Conservation (phyloP, 106 monocot species). For the Dioscorea zingiberensis region DNA sequence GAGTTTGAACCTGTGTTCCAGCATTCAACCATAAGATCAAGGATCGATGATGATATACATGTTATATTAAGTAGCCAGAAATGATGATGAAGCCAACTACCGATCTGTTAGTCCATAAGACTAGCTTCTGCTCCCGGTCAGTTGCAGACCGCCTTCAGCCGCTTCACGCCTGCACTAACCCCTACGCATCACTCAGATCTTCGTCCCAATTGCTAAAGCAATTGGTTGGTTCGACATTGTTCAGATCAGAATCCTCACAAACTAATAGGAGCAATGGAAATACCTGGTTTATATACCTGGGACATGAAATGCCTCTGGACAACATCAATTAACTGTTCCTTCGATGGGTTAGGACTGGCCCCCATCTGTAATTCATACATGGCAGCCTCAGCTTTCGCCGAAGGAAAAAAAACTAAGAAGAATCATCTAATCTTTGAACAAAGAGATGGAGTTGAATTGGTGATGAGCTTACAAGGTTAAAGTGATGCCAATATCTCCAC, state of each 20-base stretch:
- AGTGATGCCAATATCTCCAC: constrained; percentile 74
- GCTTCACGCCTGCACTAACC: constrained; percentile 59
- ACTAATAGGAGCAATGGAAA: neutral
- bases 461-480: constrained; percentile 61
- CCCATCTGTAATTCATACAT: constrained; percentile 26
- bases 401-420: neutral
- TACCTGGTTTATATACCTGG: too few relatives aligned
- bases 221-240: neutral
- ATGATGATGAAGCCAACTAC: neutral
- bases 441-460: neutral
- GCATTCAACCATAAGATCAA: neutral
- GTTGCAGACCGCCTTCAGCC: constrained; percentile 46
- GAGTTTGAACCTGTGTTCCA: neutral
- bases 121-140: constrained; percentile 4
- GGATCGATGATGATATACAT: neutral
- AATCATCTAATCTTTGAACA: too few relatives aligned
- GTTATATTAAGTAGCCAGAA: neutral
- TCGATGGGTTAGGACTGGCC: constrained; percentile 67
- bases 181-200: constrained; percentile 57
- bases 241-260: neutral
- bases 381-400: too few relatives aligned
- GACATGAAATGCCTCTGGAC: constrained; percentile 86
- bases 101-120: constrained; percentile 1
- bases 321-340: constrained; percentile 67
- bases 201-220: constrained; percentile 64